Evolutionary conservation across 148 eudicot genomes (phyloP), one percentile per base, ranked within the genome.

Genomic region (Cornus controversa): DNA sequence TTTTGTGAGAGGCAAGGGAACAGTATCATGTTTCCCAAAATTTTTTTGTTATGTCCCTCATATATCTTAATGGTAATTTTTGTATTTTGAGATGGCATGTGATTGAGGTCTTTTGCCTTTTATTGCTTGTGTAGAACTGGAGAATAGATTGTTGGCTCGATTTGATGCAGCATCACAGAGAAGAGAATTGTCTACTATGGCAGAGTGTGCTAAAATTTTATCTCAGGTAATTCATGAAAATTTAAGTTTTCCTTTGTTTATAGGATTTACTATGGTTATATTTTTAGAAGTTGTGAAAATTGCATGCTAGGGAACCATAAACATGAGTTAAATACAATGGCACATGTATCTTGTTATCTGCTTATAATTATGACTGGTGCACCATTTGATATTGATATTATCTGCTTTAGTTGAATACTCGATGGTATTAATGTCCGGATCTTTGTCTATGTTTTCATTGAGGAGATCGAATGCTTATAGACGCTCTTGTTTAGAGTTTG

Each of bases 141-240:
- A 96, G 86, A 93, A 96, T 81, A 92, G 98, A 82, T 85, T 96
- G 86, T 75, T 96, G 83, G 77, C 97, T 78, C 87, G 88, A 81
- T 96, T 96, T 85, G 99, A 96, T 87, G 89, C 91, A 54, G 99
- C 99, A 83, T 93, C 99, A 27, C 98, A 96, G 72, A 89, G 83
- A 84, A 91, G 97, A 78, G 99, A 96, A 73, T 79, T 96, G 65
- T 90, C 99, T 82, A 85, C 99, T 66, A 96, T 96, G 99, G 90
- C 93, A 28, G 98, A 96, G 82, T 96, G 98, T 87, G 99, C 97
- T 20, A 96, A 96, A 76, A 93, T 93, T 76, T 84, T 93, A 86
- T 93, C 99, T 57, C 93, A 91, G 98, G 99, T 96, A 72, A 65
- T 75, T 75, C 40, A 13, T 68, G 13, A 36, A 26, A 31, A 31